Base-by-base conservation (phyloP, 331 rosid genomes). In the Quercus lobata region DNA sequence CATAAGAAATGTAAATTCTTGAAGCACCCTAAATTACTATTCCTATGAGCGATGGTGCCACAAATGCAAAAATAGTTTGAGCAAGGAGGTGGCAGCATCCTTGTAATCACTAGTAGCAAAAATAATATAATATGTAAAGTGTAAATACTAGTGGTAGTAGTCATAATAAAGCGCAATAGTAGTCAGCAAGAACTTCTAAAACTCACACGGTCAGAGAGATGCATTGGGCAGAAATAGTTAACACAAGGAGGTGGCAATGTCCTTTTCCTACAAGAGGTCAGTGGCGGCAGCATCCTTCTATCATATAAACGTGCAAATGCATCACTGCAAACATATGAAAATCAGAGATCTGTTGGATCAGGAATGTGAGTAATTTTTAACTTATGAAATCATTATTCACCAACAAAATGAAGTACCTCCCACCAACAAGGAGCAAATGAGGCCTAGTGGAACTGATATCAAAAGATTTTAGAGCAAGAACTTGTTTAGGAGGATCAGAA, bases 271-370 rank as follows among this genome's bases (percentile, higher is more conserved):
- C 94, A 87, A 69, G 97, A 93, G 76, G 94, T 83, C 74, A 86
- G 79, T 70, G 98, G 92, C 1, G 98, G 94, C 71, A 96, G 86
- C 98, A 93, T 96, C 92, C 99, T 93, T 86, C 99, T 86, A 82
- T 96, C 99, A 80, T 96, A 93, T 83, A 96, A 83, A 70, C 99
- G 99, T 10, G 99, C 99, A 81, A 96, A 96, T 73, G 99, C 88
- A 86, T 96, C 99, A 62, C 99, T 96, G 88, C 86, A 86, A 75
- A 76, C 57, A 85, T 83, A 68, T 72, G 77, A 76, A n/a, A 76
- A 75, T 16, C 15, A 76, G 56, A 80, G 17, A 75, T 80, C 76
- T 82, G 81, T 56, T 71, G 46, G 76, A 80, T 85, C 57, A 62
- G 69, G 46, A 72, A 76, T 73, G 69, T 19, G 16, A 58, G 73